Base-by-base conservation (phyloP, 1,284 basidiomycete species). In the Fistulinella cinereoalba region DNA sequence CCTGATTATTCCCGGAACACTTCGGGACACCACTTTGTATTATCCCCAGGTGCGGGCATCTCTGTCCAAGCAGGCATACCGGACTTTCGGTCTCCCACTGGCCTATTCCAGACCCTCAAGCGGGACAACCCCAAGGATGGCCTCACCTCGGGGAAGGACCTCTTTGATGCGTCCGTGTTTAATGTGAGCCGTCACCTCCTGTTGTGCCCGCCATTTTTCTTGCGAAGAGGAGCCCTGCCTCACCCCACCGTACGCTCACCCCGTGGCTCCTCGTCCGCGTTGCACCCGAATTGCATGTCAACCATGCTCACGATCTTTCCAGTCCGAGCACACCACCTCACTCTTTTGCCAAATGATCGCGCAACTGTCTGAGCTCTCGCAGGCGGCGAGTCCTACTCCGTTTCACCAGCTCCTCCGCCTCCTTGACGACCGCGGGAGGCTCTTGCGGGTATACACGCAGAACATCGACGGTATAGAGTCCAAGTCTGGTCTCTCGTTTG, bases 381-480 rank as follows among this genome's bases (percentile, higher is more conserved):
- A 80, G 46, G 72, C 76, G 2, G 91, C 93, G 9, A 59, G 76
- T 50, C 93, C 94, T 1, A 95, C 94, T 3, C 71, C 83, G 1
- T 97, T 97, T 56, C 94, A 97, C 61, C 68, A 74, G 7, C 73
- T 89, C 22, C 79, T 97, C 21, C 84, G 84, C 34, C 62, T 75
- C 12, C 79, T 97, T 19, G 91, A 97, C 59, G 73, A 83, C 46
- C 76, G 85, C 38, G 87, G 89, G 2, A 79, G 82, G 39, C 79
- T 97, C 1, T 76, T 94, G 36, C 79, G 94, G 23, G 90, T 94
- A 4, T 97, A 97, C 67, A 96, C 94, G 0, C 94, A 97, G 71
- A 95, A 96, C 68, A 95, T 97, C 51, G 93, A 97, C 62, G 86
- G 85, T 13, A 81, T 97, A 41, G 93, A 97, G 63, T 75, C 75